Evolutionary conservation across 768 basidiomycete genomes (phyloP).

Genomic region (Pisolithus tinctorius): DNA sequence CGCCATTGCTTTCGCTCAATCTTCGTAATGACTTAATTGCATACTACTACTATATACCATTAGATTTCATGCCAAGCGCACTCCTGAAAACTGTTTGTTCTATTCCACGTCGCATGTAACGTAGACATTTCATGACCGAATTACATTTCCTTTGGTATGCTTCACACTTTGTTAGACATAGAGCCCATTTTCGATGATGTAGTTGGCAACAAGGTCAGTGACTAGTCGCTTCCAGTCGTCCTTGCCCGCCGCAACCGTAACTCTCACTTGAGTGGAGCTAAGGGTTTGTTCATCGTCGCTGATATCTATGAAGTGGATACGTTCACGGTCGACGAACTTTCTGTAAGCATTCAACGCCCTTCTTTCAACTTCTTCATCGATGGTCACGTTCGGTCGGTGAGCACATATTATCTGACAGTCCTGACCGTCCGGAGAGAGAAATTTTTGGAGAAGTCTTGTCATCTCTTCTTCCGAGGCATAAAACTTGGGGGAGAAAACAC

Average conservation of each 20-base stretch:
- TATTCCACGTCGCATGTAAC: not conserved
- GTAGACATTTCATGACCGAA: slow-evolving; percentile 9
- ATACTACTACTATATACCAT: not conserved
- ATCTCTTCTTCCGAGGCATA: slow-evolving; percentile 54
- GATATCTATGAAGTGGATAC: slow-evolving; percentile 58
- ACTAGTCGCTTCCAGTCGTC: slow-evolving; percentile 43
- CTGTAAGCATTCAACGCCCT: slow-evolving; percentile 29
- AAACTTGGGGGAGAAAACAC: slow-evolving; percentile 71
- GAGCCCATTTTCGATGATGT: slow-evolving; percentile 42
- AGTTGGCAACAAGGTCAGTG: slow-evolving; percentile 39
- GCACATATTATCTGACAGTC: slow-evolving; percentile 64
- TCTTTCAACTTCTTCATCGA: slow-evolving; percentile 25
- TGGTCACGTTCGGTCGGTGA: slow-evolving; percentile 32
- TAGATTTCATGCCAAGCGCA: not conserved
- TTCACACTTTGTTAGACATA: slow-evolving; percentile 26
- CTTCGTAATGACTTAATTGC: slow-evolving; percentile 27
- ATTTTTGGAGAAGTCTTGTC: slow-evolving; percentile 44
- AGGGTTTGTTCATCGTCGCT: slow-evolving; percentile 46
- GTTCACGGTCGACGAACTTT: slow-evolving; percentile 44
- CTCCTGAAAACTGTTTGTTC: slow-evolving; percentile 1
- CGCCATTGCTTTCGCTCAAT: slow-evolving; percentile 85
- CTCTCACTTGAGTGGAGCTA: slow-evolving; percentile 67
- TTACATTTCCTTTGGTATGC: slow-evolving; percentile 5
- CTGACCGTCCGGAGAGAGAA: slow-evolving; percentile 53
- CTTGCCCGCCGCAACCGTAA: slow-evolving; percentile 14